A percentile compares a stretch with the other conserved stretches of the same genome.
phyloP scores from a whole-genome alignment of 352 stramenopile genomes.

The Phytophthora cajani region DNA sequence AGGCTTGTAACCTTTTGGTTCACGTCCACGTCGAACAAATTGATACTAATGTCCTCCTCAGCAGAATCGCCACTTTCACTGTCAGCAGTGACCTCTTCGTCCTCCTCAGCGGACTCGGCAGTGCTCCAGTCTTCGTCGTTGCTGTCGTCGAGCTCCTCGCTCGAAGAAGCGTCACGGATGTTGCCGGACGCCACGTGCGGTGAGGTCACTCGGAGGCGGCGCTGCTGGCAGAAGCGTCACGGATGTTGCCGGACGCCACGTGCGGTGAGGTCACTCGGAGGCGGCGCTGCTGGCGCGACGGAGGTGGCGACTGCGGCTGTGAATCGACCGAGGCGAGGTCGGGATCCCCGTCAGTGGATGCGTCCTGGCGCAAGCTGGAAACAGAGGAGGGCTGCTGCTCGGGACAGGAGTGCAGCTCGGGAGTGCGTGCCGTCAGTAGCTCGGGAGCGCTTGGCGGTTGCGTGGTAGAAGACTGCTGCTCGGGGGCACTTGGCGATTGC shows the following conservation, averaged over 20 bases:
- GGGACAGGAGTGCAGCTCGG: not conserved
- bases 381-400: not conserved
- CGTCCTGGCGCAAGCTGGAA: not conserved
- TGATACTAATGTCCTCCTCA: slow-evolving; percentile 9
- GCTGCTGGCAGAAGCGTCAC: not conserved
- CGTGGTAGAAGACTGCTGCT: not conserved
- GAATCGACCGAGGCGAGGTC: not conserved
- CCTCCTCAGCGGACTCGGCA: not conserved
- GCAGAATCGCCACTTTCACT: not conserved
- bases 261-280: not conserved
- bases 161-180: not conserved
- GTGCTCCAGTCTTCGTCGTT: slow-evolving; percentile 1
- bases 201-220: not conserved
- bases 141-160: not conserved
- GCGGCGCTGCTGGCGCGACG: not conserved
- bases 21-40: slow-evolving; percentile 7
- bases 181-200: not conserved
- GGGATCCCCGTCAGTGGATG: not conserved
- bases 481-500: not conserved
- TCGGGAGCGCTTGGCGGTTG: not conserved
- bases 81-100: slow-evolving; percentile 3
- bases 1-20: not conserved
- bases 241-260: not conserved
- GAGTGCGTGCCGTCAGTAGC: not conserved
- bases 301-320: not conserved